Evolutionary conservation across 2,329 filamentous ascomycete genomes (phyloP).

Genomic region (Cercospora sojina): DNA sequence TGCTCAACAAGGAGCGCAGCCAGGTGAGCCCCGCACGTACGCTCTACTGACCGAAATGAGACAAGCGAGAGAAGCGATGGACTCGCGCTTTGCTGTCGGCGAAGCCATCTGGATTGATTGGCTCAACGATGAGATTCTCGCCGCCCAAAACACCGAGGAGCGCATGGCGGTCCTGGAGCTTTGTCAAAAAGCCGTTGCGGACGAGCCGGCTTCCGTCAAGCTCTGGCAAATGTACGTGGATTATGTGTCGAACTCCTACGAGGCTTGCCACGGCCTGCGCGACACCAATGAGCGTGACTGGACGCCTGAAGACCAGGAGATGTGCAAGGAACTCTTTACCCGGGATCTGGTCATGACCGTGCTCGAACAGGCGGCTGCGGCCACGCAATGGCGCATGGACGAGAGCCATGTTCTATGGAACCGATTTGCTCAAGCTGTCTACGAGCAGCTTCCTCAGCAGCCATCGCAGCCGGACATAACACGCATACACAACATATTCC

Average conservation of each 20-base stretch:
- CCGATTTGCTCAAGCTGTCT: conserved; percentile 66
- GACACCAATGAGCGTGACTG: conserved; percentile 41
- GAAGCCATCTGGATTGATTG: conserved; percentile 77
- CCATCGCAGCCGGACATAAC: conserved; percentile 58
- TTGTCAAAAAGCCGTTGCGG: conserved; percentile 66
- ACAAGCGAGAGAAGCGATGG: conserved; percentile 58
- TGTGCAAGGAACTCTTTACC: conserved; percentile 71
- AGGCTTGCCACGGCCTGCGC: conserved; percentile 62
- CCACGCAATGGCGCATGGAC: conserved; percentile 70
- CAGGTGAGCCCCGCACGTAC: conserved; percentile 42
- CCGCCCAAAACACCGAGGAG: conserved; percentile 62
- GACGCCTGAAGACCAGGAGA: conserved; percentile 66
- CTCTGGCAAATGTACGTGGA: conserved; percentile 78
- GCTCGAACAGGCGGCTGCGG: conserved; percentile 69
- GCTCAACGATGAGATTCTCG: conserved; percentile 68
- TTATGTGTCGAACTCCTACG: conserved; percentile 71
- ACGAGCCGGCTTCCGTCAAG: conserved; percentile 70
- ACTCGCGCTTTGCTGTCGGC: conserved; percentile 66
- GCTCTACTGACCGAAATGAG: conserved; percentile 48
- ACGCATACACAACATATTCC: conserved; percentile 67
- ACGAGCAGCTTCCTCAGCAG: conserved; percentile 63
- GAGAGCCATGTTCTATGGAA: conserved; percentile 80
- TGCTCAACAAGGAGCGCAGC: conserved; percentile 19
- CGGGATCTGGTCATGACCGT: conserved; percentile 65
- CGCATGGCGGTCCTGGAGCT: conserved; percentile 70